Evolutionary conservation across 768 basidiomycete species (phyloP).

Genomic region (Mycena crocata): DNA sequence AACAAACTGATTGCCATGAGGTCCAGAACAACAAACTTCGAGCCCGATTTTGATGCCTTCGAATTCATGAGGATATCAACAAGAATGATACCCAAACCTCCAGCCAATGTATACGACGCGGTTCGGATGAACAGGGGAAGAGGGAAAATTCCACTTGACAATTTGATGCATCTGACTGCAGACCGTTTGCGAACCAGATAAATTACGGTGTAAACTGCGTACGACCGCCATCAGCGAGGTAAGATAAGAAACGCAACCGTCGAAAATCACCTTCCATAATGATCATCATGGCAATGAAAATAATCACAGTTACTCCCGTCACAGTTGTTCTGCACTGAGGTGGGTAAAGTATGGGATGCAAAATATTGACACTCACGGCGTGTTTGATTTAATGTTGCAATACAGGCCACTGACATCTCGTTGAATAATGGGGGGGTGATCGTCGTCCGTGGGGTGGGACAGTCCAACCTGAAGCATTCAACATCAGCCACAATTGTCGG

Average conservation of each 20-base stretch:
- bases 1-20: constrained; percentile 4
- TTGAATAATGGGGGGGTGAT: background rate
- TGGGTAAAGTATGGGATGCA: background rate
- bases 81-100: constrained; percentile 21
- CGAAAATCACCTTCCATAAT: background rate
- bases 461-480: background rate
- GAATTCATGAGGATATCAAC: constrained; percentile 5
- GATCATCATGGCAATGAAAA: constrained; percentile 10
- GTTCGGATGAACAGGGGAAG: constrained; percentile 23
- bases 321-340: background rate
- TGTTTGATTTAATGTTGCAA: background rate
- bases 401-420: background rate
- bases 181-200: constrained; percentile 13
- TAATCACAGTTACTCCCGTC: background rate
- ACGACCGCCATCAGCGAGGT: constrained; percentile 36
- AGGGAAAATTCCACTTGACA: constrained; percentile 4
- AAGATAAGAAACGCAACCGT: background rate
- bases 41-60: background rate
- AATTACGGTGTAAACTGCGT: constrained; percentile 18
- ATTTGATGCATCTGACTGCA: background rate
- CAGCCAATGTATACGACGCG: constrained; percentile 12
- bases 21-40: background rate
- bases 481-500: background rate
- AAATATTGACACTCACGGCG: background rate
- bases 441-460: background rate